These are phyloP conservation scores for Penicillium nucicola DNA, from an alignment of 495 filamentous ascomycete genomes.

Conservation along the genomic window DNA sequence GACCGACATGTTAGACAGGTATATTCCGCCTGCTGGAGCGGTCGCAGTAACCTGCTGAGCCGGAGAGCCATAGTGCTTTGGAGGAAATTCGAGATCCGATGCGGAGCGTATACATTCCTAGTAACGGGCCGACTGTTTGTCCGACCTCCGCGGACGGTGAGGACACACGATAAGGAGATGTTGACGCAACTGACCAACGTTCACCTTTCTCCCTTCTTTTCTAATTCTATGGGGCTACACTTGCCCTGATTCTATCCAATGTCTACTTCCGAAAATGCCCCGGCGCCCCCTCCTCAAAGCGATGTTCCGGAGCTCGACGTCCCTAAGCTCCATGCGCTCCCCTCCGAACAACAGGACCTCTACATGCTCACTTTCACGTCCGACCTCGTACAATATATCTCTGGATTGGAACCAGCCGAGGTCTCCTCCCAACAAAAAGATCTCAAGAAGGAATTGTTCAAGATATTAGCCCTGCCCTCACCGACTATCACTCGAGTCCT, in stretches of 20 bases:
- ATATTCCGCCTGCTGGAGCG: neutral
- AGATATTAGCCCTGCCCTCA: conserved; percentile 81
- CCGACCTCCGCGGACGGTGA: conserved; percentile 32
- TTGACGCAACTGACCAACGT: neutral
- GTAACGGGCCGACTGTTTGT: conserved; percentile 35
- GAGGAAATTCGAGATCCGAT: neutral
- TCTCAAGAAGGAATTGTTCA: conserved; percentile 85
- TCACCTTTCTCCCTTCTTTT: conserved; percentile 3
- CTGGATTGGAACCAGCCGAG: conserved; percentile 67
- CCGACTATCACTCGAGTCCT: conserved; percentile 86
- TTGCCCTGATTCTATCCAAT: conserved; percentile 27
- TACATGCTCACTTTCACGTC: conserved; percentile 88
- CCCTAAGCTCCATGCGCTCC: conserved; percentile 80
- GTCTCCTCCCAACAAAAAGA: conserved; percentile 83
- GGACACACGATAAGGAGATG: conserved; percentile 29
- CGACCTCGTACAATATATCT: conserved; percentile 76
- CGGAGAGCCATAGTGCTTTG: conserved; percentile 15
- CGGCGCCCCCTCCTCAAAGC: conserved; percentile 30
- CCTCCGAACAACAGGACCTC: conserved; percentile 93
- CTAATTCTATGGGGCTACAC: conserved; percentile 22
- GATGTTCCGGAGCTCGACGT: conserved; percentile 70
- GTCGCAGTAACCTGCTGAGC: conserved; percentile 12
- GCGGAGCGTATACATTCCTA: conserved; percentile 15
- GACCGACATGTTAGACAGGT: conserved; percentile 22
- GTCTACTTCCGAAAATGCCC: conserved; percentile 33